Evolutionary conservation across 23 red algal species (phyloP), one percentile per base, ranked within the genome.

Genomic region (Agarophyton chilense): DNA sequence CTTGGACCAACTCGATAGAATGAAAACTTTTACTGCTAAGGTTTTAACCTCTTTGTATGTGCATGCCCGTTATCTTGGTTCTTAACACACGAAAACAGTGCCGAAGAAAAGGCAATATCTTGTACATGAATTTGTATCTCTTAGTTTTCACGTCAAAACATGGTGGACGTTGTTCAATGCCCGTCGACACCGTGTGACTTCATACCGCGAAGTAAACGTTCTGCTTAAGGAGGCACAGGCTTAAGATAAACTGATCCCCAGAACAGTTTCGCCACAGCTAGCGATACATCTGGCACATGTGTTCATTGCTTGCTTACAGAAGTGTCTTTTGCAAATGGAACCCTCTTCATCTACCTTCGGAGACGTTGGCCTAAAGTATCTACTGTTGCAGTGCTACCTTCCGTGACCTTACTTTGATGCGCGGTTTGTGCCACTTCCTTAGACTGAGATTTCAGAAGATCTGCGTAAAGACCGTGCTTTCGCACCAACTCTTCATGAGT

Each of bases 381-480:
- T 54, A 54, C 51, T 54, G 17, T n/a, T n/a, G n/a, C 51, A 54
- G 2, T 61, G 10, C 22, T 26, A 6, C 22, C 29, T 31, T 61
- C 56, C 25, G 44, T 47, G 44, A 47, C 52, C 16, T 61, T 31
- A 25, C 17, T 21, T 54, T 11, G 6, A 61, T 4, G 22, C 11
- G 9, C 1, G 14, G 22, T 31, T 61, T 7, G 24, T 25, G 14
- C 21, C 56, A 11, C 56, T 29, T 61, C 26, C 13, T 13, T 72
- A 5, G 36, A 16, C 42, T 72, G 65, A 21, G 65, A 72, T 34
- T n/a, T 72, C 1, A 43, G 65, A n/a, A 72, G 39, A 19, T 72
- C 65, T 72, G 65, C 85, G 44, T 89, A 92, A 11, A 83, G 56
- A 2, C 82, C 83, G 11, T 75, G 16, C 28, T 78, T 81, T 10